Evolutionary conservation across 2,329 filamentous ascomycete genomes (phyloP), one percentile per base, ranked within the genome.

Genomic region (Moelleriella libera): DNA sequence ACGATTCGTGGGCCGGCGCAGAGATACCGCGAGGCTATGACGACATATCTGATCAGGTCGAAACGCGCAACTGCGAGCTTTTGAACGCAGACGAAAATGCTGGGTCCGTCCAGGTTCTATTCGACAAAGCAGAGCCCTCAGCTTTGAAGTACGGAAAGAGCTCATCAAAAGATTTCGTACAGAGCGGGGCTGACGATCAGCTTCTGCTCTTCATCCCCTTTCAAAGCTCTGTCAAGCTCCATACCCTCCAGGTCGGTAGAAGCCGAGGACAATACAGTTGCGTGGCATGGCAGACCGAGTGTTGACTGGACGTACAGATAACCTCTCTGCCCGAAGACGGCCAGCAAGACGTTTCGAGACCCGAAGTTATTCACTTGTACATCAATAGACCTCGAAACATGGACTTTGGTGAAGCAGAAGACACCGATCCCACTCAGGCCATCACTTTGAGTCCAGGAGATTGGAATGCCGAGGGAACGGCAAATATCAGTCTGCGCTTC

Each of bases 171-270:
- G 90, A 98, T 66, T 97, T 86, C 83, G 82, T 97, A 28, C 87
- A 96, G 71, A 96, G 88, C 64, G 90, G 96, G 60, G 94, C 90
- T 37, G 92, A 98, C 61, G 89, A 97, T 68, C 92, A 98, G 71
- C 71, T 98, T 52, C 85, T 97, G 76, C 75, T 98, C 44, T 97
- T 83, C 66, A 74, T 94, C 49, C 90, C 92, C 1, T 95, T 98
- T 68, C 83, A 89, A 63, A 80, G 83, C 32, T 86, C 81, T 44
- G 63, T 95, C 54, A 98, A 97, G 71, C 75, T 97, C 46, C 90
- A 96, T 67, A 89, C 88, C 9, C 68, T 83, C 32, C 80, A 83
- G 70, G 78, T 78, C 67, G 49, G 66, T 53, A 29, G 28, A 9
- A 37, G 10, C 10, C 4, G 10, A 29, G 30, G 30, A n/a, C 12